A percentile compares a stretch with the other conserved stretches of the same genome.
Evolutionary conservation across 1,284 basidiomycete genomes (phyloP).

Genomic region (Melampsora larici-populina): DNA sequence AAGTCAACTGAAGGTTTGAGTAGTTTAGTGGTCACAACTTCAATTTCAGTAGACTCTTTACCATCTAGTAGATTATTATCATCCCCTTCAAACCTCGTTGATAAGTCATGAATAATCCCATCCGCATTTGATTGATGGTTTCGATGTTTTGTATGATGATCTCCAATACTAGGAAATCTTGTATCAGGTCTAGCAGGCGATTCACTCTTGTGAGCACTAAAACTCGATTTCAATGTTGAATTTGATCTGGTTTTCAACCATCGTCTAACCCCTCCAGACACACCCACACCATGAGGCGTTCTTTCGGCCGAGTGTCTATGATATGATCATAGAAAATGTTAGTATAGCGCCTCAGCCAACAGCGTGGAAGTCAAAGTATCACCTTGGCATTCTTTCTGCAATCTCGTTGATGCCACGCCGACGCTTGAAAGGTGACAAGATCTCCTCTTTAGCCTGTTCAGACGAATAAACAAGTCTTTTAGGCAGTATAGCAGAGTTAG

Average conservation of each 20-base stretch:
- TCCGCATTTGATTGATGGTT: background rate
- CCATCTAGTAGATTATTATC: background rate
- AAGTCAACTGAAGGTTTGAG: slow-evolving; percentile 23
- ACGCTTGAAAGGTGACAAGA: slow-evolving; percentile 39
- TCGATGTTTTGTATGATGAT: background rate
- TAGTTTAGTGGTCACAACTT: slow-evolving; percentile 18
- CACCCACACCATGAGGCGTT: slow-evolving; percentile 40
- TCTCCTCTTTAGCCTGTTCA: slow-evolving; percentile 30
- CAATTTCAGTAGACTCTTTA: slow-evolving; percentile 6
- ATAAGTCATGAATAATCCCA: background rate
- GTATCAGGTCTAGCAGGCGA: background rate
- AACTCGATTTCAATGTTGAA: slow-evolving; percentile 33
- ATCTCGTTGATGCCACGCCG: slow-evolving; percentile 36
- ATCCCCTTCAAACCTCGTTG: background rate
- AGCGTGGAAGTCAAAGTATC: background rate
- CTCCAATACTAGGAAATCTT: background rate
- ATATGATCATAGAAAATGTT: background rate
- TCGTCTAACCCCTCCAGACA: slow-evolving; percentile 40
- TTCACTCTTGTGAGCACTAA: slow-evolving; percentile 7
- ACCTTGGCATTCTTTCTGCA: slow-evolving; percentile 35
- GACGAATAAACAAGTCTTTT: slow-evolving; percentile 17
- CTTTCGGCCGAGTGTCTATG: slow-evolving; percentile 36
- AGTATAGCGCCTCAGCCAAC: background rate
- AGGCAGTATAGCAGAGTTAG: background rate
- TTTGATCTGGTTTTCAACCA: slow-evolving; percentile 41